A percentile compares a stretch with the other conserved stretches of the same genome.
Evolutionary conservation across 495 filamentous ascomycete species (phyloP).

Genomic region (Penicillium pulvis): DNA sequence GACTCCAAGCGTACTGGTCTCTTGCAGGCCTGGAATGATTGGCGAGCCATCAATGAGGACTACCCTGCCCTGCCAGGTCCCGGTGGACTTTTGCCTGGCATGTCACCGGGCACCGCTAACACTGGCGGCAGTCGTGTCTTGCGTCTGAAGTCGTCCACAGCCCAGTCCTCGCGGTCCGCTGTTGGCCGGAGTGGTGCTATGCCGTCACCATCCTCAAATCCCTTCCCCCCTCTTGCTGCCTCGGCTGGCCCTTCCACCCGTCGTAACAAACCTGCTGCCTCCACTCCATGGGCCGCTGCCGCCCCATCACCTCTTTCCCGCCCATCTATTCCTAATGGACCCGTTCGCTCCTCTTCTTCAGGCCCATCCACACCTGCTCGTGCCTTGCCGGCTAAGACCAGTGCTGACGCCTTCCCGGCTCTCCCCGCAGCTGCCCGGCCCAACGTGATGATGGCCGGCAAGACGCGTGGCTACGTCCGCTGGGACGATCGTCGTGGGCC

Average conservation of each 20-base stretch:
- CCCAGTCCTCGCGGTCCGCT: constrained; percentile 66
- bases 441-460: constrained; percentile 76
- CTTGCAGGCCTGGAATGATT: constrained; percentile 85
- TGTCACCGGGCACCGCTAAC: constrained; percentile 43
- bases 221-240: constrained; percentile 51
- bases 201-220: constrained; percentile 38
- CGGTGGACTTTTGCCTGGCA: constrained; percentile 58
- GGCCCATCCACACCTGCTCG: constrained; percentile 26
- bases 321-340: constrained; percentile 33
- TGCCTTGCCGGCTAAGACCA: constrained; percentile 1
- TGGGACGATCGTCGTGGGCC: constrained; percentile 57
- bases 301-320: constrained; percentile 32
- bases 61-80: constrained; percentile 86
- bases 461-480: constrained; percentile 69
- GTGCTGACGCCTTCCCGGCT: constrained; percentile 69
- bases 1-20: constrained; percentile 69
- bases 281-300: constrained; percentile 54
- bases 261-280: constrained; percentile 27
- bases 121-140: constrained; percentile 58
- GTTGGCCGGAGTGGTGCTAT: constrained; percentile 48
- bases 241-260: constrained; percentile 40
- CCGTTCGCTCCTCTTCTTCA: constrained; percentile 21
- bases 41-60: constrained; percentile 94
- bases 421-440: constrained; percentile 79
- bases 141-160: constrained; percentile 75